Base-by-base conservation (phyloP, 768 basidiomycete species). In the Russula virescens region DNA sequence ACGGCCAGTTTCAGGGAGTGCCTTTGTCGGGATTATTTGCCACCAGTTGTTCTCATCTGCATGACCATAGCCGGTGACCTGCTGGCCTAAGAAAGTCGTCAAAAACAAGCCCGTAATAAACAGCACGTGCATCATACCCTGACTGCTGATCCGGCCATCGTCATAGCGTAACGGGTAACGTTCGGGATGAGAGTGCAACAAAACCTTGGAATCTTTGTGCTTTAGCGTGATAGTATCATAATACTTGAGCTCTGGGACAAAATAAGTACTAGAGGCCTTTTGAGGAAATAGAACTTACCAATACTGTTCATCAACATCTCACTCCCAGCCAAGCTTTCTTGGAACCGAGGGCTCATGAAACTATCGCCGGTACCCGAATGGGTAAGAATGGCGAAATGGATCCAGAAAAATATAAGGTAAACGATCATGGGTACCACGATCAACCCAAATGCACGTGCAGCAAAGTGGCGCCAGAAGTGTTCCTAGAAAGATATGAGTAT, bases 331-430 rank as follows among this genome's bases (percentile, higher is more conserved):
- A 99, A 79, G 19, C 94, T 97, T 76, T 98, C 94, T 75, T 99
- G 97, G 84, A 99, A 99, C 5, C 86, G 87, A 7, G 97, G 95
- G 72, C 90, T 94, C 97, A 98, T 98, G 78, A 98, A 99, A 43
- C 81, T 79, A 71, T 98, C 97, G 6, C 97, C 97, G 35, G 94
- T 83, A 26, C 97, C 97, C 13, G 94, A 94, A 66, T 87, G 81
- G 9, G 79, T 89, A 67, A 98, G 85, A 65, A 98, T 80, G 28
- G 87, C 79, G 71, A 99, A 96, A 74, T 99, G 97, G 26, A 97
- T 76, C 76, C 89, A 99, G 81, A 99, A 99, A 81, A 96, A 93
- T 18, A 88, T 87, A 3, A 98, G 83, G 73, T 99, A 99, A 54
- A 98, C 80, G 60, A 91, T 75, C 68, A 94, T 83, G 5, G 97